phyloP scores from a whole-genome alignment of 345 rosid genomes.

The Gossypium sturtianum region DNA sequence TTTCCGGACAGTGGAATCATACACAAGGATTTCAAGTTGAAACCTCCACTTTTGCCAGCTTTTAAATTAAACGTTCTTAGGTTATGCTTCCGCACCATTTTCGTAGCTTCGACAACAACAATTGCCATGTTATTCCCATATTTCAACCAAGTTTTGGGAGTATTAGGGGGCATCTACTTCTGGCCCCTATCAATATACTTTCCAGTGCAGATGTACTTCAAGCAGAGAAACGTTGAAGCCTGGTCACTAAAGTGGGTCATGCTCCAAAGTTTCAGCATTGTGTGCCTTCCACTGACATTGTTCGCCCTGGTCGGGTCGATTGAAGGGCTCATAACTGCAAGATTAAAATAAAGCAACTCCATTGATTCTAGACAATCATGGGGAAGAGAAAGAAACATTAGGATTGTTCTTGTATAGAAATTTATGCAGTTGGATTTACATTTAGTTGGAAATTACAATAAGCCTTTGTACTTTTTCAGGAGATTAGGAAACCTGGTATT shows the following conservation, averaged over 20 bases:
- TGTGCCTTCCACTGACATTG: constrained; percentile 36
- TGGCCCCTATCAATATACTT: constrained; percentile 77
- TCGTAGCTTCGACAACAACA: constrained; percentile 44
- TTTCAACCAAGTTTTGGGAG: constrained; percentile 78
- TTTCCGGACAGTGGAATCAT: constrained; percentile 44
- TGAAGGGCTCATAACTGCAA: constrained; percentile 51
- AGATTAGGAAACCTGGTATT: not conserved
- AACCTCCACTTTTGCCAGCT: constrained; percentile 28
- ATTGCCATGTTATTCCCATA: constrained; percentile 62
- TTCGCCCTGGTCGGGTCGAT: constrained; percentile 54
- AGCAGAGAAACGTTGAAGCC: constrained; percentile 41
- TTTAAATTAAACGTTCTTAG: constrained; percentile 27
- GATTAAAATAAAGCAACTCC: constrained; percentile 22
- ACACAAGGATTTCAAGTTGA: constrained; percentile 22
- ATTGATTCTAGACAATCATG: not conserved
- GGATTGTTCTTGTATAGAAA: not conserved
- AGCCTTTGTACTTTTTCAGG: not conserved
- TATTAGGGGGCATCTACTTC: constrained; percentile 62
- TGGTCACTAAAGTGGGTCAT: constrained; percentile 56
- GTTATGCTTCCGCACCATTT: constrained; percentile 43
- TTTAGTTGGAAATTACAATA: not conserved
- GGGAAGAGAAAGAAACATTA: not conserved
- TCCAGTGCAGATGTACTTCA: constrained; percentile 65
- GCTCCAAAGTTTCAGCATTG: constrained; percentile 36
- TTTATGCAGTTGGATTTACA: not conserved